Conservation (phyloP, 306 rosid genomes). For the Lotus japonicus region DNA sequence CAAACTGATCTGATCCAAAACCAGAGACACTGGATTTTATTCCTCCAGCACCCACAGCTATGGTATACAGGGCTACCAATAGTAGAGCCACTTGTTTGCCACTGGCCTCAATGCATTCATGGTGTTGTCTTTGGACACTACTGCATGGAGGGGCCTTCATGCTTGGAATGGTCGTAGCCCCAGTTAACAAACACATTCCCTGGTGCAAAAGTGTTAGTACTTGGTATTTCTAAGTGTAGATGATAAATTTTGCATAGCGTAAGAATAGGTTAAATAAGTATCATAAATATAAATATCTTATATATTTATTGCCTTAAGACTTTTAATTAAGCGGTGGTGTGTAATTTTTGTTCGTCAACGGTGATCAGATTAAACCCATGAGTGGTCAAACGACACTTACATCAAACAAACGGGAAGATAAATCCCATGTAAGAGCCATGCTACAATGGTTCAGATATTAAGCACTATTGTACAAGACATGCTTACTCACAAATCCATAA, state of each 20-base stretch:
- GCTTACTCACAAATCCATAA: too few relatives aligned
- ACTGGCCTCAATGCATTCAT: constrained; percentile 47
- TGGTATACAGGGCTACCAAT: constrained; percentile 56
- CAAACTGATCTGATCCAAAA: constrained; percentile 71
- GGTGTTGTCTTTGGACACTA: constrained; percentile 37
- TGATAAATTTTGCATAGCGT: too few relatives aligned
- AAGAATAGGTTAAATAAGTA: background rate
- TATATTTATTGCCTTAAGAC: background rate
- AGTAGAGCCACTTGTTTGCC: constrained; percentile 60
- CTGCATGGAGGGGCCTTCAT: constrained; percentile 69
- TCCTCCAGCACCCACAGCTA: constrained; percentile 76
- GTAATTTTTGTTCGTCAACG: too few relatives aligned
- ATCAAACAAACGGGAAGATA: too few relatives aligned
- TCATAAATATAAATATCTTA: background rate
- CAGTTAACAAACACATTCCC: constrained; percentile 58
- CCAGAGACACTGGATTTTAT: constrained; percentile 84
- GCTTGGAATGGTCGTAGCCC: constrained; percentile 52
- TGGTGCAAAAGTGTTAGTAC: constrained; percentile 10
- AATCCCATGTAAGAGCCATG: too few relatives aligned
- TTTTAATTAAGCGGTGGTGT: too few relatives aligned
- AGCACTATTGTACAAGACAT: too few relatives aligned
- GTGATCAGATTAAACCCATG: too few relatives aligned
- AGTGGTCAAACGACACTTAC: too few relatives aligned
- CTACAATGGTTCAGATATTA: too few relatives aligned
- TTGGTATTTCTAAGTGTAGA: too few relatives aligned